Base-by-base conservation (phyloP, 208 protist species). In the Leishmania mexicana region DNA sequence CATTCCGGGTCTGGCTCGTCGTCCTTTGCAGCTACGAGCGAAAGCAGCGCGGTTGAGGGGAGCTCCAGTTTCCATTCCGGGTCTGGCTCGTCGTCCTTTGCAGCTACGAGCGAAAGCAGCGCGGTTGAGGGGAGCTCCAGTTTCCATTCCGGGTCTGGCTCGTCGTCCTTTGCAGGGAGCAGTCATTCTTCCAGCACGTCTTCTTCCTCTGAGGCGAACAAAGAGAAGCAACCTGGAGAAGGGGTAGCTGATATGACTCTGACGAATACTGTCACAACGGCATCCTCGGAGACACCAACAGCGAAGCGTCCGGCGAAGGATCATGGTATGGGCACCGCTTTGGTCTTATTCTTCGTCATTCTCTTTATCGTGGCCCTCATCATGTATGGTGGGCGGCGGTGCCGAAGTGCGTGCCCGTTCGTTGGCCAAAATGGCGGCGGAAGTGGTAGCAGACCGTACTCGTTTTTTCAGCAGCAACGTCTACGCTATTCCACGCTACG, bases 401-500 rank as follows among this genome's bases (percentile, higher is more conserved):
- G 51, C 21, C 76, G 57, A 6, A 35, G 57, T 0, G 19, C 2
- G 19, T 81, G 76, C 38, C 81, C 76, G 15, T 72, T 78, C 49
- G 78, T 72, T n/a, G 62, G 49, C 51, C 6, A 60, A 76, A 62
- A 40, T 31, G 45, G 45, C 10, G 64, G 49, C 40, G 53, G 31
- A 24, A 19, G 31, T 42, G 7, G 60, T 53, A 7, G 71, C 21
- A n/a, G 47, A 7, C 13, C 42, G 68, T 38, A 60, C 65, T 24
- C 40, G 42, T 47, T 7, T 24, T 21, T 17, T 28, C 67, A 8
- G 28, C 80, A 45, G n/a, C 38, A 64, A 31, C 64, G 2, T n/a
- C 74, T 51, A 62, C 80, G n/a, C 62, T 85, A 81, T 76, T 65
- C 67, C 19, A 60, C 31, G 17, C 76, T 85, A 0, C 51, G 45